phyloP scores from a whole-genome alignment of 148 eudicot species.

The Rheum nobile region DNA sequence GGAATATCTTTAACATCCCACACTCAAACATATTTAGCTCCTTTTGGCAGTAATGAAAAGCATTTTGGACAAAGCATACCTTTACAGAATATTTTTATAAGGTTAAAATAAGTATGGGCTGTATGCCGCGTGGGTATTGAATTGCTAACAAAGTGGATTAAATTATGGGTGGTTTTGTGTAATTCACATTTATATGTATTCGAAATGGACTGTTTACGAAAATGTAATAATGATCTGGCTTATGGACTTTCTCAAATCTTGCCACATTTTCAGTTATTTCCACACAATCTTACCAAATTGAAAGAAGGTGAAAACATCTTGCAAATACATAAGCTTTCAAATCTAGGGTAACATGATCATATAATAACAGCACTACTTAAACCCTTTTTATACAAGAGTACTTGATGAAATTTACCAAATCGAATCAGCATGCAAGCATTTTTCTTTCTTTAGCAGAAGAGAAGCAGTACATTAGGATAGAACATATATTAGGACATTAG shows the following conservation, averaged over 20 bases:
- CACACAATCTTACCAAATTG: neutral
- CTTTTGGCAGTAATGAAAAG: neutral
- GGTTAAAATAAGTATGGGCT: neutral
- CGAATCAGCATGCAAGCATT: neutral
- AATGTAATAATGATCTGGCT: neutral
- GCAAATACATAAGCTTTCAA: neutral
- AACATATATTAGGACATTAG: neutral
- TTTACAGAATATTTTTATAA: neutral
- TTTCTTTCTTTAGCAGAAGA: neutral
- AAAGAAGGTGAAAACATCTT: neutral
- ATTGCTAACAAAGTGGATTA: neutral
- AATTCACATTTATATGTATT: neutral
- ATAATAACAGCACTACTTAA: neutral
- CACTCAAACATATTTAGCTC: neutral
- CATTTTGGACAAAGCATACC: neutral
- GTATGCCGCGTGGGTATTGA: neutral
- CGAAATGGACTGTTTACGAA: neutral
- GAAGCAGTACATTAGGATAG: neutral
- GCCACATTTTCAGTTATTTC: neutral
- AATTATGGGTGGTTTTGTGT: neutral
- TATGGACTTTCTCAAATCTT: neutral
- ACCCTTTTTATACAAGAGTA: neutral
- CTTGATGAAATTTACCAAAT: neutral
- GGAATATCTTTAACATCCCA: neutral
- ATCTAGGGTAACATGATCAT: neutral